A percentile compares a stretch with the other conserved stretches of the same genome.
Evolutionary conservation across 2,329 filamentous ascomycete species (phyloP).

Genomic region (Colletotrichum theobromicola): DNA sequence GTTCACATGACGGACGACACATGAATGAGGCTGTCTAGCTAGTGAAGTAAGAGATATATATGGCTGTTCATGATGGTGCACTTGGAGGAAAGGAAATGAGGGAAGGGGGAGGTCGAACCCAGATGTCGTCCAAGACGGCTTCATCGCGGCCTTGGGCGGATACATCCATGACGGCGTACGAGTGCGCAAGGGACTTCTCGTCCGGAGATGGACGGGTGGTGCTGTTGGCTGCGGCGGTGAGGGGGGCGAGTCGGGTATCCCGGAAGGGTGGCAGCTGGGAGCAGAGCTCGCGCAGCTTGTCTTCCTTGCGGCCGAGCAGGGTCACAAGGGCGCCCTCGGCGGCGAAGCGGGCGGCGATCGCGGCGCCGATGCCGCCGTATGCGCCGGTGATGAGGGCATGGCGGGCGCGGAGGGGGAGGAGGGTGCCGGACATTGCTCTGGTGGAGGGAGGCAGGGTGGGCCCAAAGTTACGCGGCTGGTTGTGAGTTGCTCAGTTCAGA

Average conservation of each 20-base stretch:
- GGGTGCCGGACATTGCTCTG: conserved; percentile 5
- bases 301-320: conserved; percentile 63
- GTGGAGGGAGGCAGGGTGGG: neutral
- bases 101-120: conserved; percentile 3
- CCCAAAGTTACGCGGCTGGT: neutral
- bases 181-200: neutral
- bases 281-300: conserved; percentile 47
- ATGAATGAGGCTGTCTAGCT: neutral
- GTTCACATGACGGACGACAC: neutral
- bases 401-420: conserved; percentile 42
- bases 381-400: conserved; percentile 71
- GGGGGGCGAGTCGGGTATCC: conserved; percentile 17
- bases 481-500: too few species aligned
- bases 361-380: conserved; percentile 72
- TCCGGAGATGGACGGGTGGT: neutral
- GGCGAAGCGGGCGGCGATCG: conserved; percentile 72
- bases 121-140: conserved; percentile 17
- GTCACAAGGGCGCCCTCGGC: conserved; percentile 63
- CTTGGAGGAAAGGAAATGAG: neutral
- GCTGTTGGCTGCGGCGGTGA: conserved; percentile 20
- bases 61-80: neutral
- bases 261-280: conserved; percentile 30
- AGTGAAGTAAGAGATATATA: neutral
- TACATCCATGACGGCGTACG: conserved; percentile 22
- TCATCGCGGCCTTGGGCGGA: conserved; percentile 14